Evolutionary conservation across 225 moss, liverwort and hornwort genomes (phyloP), one percentile per base, ranked within the genome.

Genomic region (Ulota crispa): DNA sequence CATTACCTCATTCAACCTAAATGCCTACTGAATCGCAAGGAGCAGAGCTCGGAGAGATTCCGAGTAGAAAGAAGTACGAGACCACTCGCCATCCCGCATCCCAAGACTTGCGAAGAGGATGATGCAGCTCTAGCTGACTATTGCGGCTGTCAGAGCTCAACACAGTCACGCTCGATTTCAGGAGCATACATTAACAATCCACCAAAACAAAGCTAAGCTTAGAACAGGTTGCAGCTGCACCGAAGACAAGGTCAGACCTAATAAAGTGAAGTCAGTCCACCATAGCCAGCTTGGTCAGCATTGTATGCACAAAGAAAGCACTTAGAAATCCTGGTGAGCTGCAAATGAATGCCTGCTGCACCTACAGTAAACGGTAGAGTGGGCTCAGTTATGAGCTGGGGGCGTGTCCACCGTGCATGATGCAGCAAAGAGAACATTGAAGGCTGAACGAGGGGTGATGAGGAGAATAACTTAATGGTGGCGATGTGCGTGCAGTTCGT

Each of bases 61-160:
- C 45, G 12, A 45, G 13, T 13, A 78, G 57, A 78, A 57, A 21
- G 52, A 37, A 26, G n/a, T 37, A 50, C 9, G 45, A 28, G 19
- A 79, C 61, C 62, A 36, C 36, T 47, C 63, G 53, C 72, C 52
- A 64, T 73, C 81, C 31, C 57, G 32, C 68, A 68, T 76, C 57
- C 76, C 76, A 47, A 80, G 80, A 50, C 36, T 52, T 62, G 63
- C 61, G 6, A 72, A 82, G 60, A 76, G 67, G 68, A 76, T 76
- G 34, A 82, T 68, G 75, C 67, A 81, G 66, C 55, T 39, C 67
- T 75, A 45, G 14, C 45, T 45, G 75, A 45, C 60, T 34, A 68
- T 59, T 82, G 82, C 47, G 67, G 43, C 67, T 82, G 82, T 68
- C 75, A 82, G 82, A 76, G 68, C 59, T 34, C 64, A 74, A 55